These are phyloP conservation scores for Cinnamomum micranthum DNA, from an alignment of 164 flowering plant genomes.

Conservation along the genomic window DNA sequence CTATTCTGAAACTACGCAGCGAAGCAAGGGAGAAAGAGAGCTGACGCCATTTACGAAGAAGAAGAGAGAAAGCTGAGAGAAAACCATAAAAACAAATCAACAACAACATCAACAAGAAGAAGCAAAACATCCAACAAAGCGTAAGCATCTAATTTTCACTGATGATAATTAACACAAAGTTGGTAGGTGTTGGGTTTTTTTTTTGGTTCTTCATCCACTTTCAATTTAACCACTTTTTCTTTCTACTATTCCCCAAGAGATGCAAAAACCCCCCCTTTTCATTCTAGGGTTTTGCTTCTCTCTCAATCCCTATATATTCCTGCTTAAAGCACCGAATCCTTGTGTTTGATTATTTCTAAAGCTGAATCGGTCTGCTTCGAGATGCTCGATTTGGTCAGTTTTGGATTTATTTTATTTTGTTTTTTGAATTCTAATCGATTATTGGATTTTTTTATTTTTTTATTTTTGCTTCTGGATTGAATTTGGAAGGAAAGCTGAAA, in stretches of 20 bases:
- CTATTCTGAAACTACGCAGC: neutral
- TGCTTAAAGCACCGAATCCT: neutral
- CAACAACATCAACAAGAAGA: neutral
- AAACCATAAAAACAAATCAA: too few species aligned
- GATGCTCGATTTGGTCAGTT: neutral
- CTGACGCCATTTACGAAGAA: neutral
- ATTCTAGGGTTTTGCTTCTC: neutral
- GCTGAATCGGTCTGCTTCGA: neutral
- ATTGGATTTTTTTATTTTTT: neutral
- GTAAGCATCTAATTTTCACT: neutral
- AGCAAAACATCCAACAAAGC: neutral
- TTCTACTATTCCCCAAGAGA: neutral
- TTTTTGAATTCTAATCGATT: neutral
- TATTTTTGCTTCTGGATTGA: neutral
- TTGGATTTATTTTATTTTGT: neutral
- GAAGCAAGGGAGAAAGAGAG: conserved; percentile 2
- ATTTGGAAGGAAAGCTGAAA: neutral
- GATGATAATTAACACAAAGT: neutral
- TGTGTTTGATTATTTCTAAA: neutral
- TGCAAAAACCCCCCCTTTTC: neutral
- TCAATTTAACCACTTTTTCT: neutral
- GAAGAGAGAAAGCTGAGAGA: neutral
- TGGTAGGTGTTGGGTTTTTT: neutral
- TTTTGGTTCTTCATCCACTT: neutral
- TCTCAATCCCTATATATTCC: neutral